Evolutionary conservation across 768 basidiomycete genomes (phyloP), one percentile per base, ranked within the genome.

Genomic region (Lactifluus piperatus): DNA sequence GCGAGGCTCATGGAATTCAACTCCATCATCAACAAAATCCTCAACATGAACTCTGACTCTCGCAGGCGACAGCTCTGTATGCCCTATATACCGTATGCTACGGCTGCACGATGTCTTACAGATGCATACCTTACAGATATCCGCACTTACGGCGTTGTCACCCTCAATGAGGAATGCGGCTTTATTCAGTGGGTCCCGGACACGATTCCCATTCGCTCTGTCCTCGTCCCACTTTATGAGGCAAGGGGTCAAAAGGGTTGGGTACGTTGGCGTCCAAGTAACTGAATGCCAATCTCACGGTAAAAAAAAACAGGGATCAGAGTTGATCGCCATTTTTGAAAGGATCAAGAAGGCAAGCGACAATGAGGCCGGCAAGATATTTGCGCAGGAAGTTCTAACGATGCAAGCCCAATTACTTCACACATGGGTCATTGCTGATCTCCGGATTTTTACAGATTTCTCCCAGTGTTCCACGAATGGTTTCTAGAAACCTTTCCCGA

Each of bases 151-250:
- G 91, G 93, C n/a, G 93, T 98, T n/a, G 87, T 97, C 27, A 91
- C 94, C 5, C 78, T 99, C 62, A 97, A 97, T 68, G 95, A 98
- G 65, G 93, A 95, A 64, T 97, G 94, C 67, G 97, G 97, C 0
- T 83, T 98, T 50, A 92, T 98, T 56, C 92, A 99, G 82, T 99
- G 97, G 97, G 97, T 99, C 3, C 90, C 88, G 0, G 88, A 98
- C 69, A 97, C 94, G 1, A 78, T 83, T 27, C 88, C 92, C 1
- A 72, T 97, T 37, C 85, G 95, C 29, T 79, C 81, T 0, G 80
- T 97, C 45, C 74, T 97, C 14, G 64, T 79, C 52, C 84, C 84
- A 60, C 73, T 72, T 4, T 99, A 98, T 68, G 78, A 81, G 0
- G 67, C 79, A 1, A 74, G 72, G 41, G 74, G 75, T 3, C 73